These are phyloP conservation scores for Akebia trifoliata DNA, from an alignment of 164 flowering plant genomes.

Conservation along the genomic window DNA sequence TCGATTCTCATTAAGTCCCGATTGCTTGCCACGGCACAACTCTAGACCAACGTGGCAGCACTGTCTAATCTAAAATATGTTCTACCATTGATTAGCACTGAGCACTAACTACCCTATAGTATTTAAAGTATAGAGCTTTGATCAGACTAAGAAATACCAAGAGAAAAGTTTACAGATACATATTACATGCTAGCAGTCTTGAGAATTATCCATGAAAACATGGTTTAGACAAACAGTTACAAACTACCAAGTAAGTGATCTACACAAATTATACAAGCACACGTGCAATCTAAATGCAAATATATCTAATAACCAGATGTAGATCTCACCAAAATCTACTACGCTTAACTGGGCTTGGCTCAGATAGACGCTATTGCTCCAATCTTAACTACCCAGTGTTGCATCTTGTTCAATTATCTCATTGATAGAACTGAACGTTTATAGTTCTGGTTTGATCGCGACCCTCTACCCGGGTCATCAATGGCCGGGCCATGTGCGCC, in stretches of 20 bases:
- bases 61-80: no score
- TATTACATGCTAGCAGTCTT: background rate
- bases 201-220: background rate
- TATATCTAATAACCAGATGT: background rate
- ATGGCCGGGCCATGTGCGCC: constrained; percentile 62
- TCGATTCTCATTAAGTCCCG: no score
- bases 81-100: no score
- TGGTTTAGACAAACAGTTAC: constrained; percentile 1
- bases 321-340: background rate
- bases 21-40: no score
- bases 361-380: background rate
- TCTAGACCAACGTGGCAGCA: no score
- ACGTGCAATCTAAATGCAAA: background rate
- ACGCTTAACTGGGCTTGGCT: background rate
- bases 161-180: background rate
- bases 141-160: background rate
- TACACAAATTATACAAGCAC: background rate
- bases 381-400: background rate
- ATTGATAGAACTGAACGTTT: constrained; percentile 23
- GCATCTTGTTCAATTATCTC: constrained; percentile 14
- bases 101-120: no score
- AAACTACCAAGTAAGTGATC: background rate
- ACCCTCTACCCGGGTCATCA: constrained; percentile 28
- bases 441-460: constrained; percentile 14
- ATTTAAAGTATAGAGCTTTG: no score